phyloP scores from a whole-genome alignment of 441 rosid genomes.

The Codiaeum variegatum region DNA sequence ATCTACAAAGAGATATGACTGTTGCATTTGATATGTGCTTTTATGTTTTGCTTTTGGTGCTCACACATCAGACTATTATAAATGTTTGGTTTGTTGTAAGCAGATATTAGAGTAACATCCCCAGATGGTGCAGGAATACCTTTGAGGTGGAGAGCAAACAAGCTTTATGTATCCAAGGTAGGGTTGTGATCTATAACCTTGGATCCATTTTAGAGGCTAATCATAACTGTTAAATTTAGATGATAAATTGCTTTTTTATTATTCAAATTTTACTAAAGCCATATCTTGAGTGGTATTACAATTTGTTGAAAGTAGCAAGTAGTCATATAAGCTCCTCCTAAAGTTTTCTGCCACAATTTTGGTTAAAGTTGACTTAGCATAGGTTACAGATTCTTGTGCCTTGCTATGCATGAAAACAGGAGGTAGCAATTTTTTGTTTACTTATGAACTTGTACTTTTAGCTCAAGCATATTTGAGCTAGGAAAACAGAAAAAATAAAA shows the following conservation, averaged over 20 bases:
- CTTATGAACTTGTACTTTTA: not conserved
- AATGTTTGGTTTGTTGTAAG: constrained; percentile 24
- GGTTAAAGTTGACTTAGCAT: not conserved
- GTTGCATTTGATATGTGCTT: constrained; percentile 15
- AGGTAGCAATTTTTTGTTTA: not conserved
- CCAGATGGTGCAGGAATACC: constrained; percentile 93
- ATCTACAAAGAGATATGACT: constrained; percentile 85
- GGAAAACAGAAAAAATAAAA: not conserved
- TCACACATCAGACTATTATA: constrained; percentile 14
- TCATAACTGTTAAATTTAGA: no score
- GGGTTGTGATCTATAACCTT: constrained; percentile 12
- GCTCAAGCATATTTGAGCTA: not conserved
- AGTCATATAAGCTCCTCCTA: not conserved
- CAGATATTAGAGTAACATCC: constrained; percentile 99
- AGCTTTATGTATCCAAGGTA: constrained; percentile 99
- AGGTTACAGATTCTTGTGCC: not conserved
- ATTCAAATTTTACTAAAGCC: not conserved
- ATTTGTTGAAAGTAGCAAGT: not conserved
- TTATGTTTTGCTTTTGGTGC: constrained; percentile 8
- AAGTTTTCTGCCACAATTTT: not conserved
- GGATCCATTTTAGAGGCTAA: not conserved
- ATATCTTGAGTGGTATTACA: not conserved
- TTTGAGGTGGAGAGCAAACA: constrained; percentile 89
- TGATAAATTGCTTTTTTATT: not conserved
- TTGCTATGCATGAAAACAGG: not conserved